Evolutionary conservation across 306 rosid genomes (phyloP).

Genomic region (Lotus japonicus): DNA sequence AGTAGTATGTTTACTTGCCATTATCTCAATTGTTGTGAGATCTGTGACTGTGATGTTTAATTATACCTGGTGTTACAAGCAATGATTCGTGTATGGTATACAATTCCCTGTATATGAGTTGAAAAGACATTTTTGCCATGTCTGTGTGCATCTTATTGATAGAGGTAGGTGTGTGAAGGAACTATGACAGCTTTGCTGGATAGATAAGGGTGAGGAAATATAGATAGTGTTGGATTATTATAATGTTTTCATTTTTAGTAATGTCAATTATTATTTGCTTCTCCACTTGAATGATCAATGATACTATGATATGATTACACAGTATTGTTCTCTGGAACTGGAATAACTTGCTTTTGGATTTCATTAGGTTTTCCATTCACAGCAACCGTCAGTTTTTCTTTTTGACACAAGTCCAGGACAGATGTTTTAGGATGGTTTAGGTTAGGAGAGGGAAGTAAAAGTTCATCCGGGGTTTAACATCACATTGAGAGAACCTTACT

Average conservation of each 20-base stretch:
- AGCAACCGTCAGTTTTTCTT: not conserved
- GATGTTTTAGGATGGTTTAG: not conserved
- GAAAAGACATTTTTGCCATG: conserved; percentile 4
- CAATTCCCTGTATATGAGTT: conserved; percentile 3
- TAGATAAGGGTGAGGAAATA: not conserved
- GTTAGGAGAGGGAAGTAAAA: not conserved
- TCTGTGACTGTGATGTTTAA: conserved; percentile 4
- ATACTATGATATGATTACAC: not conserved
- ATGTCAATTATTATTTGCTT: not conserved
- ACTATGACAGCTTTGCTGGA: not conserved
- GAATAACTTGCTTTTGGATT: not conserved
- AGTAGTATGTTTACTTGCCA: not conserved
- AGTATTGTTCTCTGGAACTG: not conserved
- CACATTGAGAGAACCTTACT: not conserved
- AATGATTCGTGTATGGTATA: not conserved
- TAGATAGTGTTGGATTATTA: not conserved
- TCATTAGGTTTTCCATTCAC: not conserved
- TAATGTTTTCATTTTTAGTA: not conserved
- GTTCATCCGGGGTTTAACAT: not conserved
- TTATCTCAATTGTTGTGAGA: conserved; percentile 15
- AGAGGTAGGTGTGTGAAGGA: not conserved
- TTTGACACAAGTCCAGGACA: not conserved
- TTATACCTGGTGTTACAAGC: not conserved
- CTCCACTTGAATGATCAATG: not conserved
- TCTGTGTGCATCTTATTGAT: not conserved